These are phyloP conservation scores for Aspergillus sojae DNA, from an alignment of 2,329 filamentous ascomycete species.

Conservation along the genomic window DNA sequence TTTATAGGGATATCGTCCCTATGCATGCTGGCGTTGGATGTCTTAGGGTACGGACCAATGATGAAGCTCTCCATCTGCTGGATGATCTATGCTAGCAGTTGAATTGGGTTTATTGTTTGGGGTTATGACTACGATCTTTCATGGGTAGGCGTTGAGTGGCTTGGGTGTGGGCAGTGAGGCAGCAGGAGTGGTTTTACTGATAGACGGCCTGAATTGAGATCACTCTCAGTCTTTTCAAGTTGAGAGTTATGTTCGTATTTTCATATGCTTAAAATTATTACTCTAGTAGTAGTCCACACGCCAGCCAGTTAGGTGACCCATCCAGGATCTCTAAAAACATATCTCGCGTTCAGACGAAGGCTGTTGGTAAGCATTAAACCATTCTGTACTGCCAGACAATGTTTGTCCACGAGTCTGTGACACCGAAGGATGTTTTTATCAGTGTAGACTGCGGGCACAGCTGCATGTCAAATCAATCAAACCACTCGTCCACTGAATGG, in stretches of 20 bases:
- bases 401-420: too few relatives aligned
- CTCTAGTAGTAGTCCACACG: neutral
- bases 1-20: neutral
- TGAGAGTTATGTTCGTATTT: neutral
- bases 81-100: constrained; percentile 5
- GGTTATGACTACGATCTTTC: constrained; percentile 3
- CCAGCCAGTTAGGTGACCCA: too few relatives aligned
- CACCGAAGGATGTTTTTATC: too few relatives aligned
- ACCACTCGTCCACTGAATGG: too few relatives aligned
- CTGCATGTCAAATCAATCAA: too few relatives aligned
- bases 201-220: constrained; percentile 2
- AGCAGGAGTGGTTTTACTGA: neutral
- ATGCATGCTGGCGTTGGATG: constrained; percentile 18
- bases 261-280: neutral
- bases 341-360: too few relatives aligned
- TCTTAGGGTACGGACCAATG: constrained; percentile 11
- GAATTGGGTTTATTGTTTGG: neutral
- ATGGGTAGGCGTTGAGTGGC: constrained; percentile 10
- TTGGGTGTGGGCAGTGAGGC: neutral
- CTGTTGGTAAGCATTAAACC: too few relatives aligned
- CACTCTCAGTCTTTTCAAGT: neutral
- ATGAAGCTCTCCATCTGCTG: constrained; percentile 6
- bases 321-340: too few relatives aligned
- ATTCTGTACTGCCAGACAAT: too few relatives aligned
- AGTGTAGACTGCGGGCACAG: too few relatives aligned